Evolutionary conservation across 2,329 filamentous ascomycete species (phyloP).

Genomic region (Teratosphaeriaceae sp.): DNA sequence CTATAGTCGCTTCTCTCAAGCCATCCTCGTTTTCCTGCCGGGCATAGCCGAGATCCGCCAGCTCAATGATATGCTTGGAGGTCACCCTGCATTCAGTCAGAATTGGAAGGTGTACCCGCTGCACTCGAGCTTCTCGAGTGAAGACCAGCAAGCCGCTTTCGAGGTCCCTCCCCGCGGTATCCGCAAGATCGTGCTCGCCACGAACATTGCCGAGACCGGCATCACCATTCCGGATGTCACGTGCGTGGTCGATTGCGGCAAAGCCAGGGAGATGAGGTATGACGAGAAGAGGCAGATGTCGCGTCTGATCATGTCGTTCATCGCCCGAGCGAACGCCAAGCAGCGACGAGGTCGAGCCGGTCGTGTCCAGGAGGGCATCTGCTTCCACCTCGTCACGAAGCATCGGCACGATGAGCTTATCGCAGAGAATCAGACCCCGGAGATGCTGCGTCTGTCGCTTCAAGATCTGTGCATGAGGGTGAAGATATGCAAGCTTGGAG

Average conservation of each 20-base stretch:
- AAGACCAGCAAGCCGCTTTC: slow-evolving; percentile 94
- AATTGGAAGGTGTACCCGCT: slow-evolving; percentile 84
- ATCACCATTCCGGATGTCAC: slow-evolving; percentile 98
- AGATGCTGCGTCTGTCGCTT: slow-evolving; percentile 88
- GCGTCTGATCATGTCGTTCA: slow-evolving; percentile 86
- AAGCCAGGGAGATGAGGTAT: slow-evolving; percentile 95
- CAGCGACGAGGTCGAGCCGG: slow-evolving; percentile 90
- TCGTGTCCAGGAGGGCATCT: slow-evolving; percentile 88
- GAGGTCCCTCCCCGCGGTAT: slow-evolving; percentile 71
- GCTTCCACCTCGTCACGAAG: slow-evolving; percentile 93
- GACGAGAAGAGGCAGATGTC: slow-evolving; percentile 91
- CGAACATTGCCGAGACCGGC: slow-evolving; percentile 97
- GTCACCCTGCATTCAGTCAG: slow-evolving; percentile 66
- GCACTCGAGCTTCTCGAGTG: slow-evolving; percentile 90
- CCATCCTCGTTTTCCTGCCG: slow-evolving; percentile 89
- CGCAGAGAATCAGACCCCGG: slow-evolving; percentile 88
- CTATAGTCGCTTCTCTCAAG: slow-evolving; percentile 71
- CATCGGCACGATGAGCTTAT: slow-evolving; percentile 77
- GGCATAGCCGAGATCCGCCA: slow-evolving; percentile 68
- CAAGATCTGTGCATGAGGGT: slow-evolving; percentile 94
- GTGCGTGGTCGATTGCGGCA: slow-evolving; percentile 92
- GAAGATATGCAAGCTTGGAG: slow-evolving; percentile 93
- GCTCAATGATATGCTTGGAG: slow-evolving; percentile 76
- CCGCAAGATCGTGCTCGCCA: slow-evolving; percentile 91
- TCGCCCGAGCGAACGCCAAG: slow-evolving; percentile 91